phyloP scores from a whole-genome alignment of 352 stramenopile species.

The Pythium plurisporium region DNA sequence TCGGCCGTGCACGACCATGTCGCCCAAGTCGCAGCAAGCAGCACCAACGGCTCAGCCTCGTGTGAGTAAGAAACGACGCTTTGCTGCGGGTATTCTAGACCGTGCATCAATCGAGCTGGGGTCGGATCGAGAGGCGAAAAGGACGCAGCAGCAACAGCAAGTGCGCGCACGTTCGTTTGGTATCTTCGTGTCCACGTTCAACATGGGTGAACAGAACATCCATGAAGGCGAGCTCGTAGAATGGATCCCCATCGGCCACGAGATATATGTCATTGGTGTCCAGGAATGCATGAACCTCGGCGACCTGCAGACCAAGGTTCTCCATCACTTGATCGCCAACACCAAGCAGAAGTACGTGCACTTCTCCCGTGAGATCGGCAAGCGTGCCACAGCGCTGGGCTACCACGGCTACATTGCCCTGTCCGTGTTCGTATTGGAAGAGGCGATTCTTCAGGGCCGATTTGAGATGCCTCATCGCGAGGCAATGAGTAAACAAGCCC shows the following conservation, averaged over 20 bases:
- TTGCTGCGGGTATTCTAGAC: slow-evolving; percentile 15
- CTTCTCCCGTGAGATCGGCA: slow-evolving; percentile 81
- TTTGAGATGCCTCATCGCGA: slow-evolving; percentile 66
- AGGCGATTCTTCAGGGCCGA: slow-evolving; percentile 48
- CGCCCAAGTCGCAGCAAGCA: background rate
- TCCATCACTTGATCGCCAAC: slow-evolving; percentile 47
- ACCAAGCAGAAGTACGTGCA: slow-evolving; percentile 63
- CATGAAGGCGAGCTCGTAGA: slow-evolving; percentile 47
- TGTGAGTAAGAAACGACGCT: slow-evolving; percentile 16
- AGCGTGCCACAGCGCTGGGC: slow-evolving; percentile 63
- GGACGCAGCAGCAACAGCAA: background rate
- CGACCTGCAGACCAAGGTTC: slow-evolving; percentile 63
- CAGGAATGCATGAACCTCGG: slow-evolving; percentile 88
- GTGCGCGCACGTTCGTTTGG: slow-evolving; percentile 34
- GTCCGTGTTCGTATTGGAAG: slow-evolving; percentile 73
- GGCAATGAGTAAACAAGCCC: slow-evolving; percentile 48
- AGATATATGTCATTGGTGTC: slow-evolving; percentile 89
- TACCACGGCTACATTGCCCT: slow-evolving; percentile 88
- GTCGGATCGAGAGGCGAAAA: slow-evolving; percentile 5
- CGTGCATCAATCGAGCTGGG: slow-evolving; percentile 10
- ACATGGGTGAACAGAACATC: slow-evolving; percentile 80
- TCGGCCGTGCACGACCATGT: background rate
- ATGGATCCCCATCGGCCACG: slow-evolving; percentile 84
- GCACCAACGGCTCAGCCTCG: background rate
- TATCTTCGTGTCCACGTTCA: slow-evolving; percentile 83